Evolutionary conservation across 2,329 filamentous ascomycete genomes (phyloP).

Genomic region (Xylaria sp.): DNA sequence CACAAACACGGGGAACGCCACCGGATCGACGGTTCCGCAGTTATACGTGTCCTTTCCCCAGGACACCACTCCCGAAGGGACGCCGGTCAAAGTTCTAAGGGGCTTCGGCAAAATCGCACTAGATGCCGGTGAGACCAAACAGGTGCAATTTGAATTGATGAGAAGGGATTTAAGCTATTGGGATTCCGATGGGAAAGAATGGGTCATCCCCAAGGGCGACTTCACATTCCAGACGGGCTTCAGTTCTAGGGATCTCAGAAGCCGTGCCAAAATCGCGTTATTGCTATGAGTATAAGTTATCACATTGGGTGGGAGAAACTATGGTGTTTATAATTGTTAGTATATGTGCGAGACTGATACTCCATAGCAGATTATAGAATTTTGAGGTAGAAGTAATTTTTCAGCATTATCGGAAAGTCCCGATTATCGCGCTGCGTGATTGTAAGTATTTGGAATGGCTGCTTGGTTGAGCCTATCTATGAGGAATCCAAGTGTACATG

Average conservation of each 20-base stretch:
- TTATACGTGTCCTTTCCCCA: slow-evolving; percentile 62
- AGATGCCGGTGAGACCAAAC: slow-evolving; percentile 53
- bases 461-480: too few species aligned
- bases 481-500: too few species aligned
- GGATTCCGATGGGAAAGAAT: slow-evolving; percentile 57
- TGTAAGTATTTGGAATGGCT: background rate
- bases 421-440: background rate
- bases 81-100: slow-evolving; percentile 61
- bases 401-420: too few species aligned
- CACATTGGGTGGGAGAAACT: too few species aligned
- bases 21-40: slow-evolving; percentile 64
- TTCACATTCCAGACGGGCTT: slow-evolving; percentile 40
- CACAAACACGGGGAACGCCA: slow-evolving; percentile 62
- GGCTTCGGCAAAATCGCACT: slow-evolving; percentile 64
- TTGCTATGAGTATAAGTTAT: background rate
- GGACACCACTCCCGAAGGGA: slow-evolving; percentile 52
- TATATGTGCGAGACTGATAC: background rate
- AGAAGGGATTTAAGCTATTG: slow-evolving; percentile 62
- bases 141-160: slow-evolving; percentile 58
- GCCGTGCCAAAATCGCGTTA: background rate
- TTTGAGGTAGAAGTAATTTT: background rate
- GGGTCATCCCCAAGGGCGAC: slow-evolving; percentile 48
- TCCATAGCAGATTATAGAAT: background rate
- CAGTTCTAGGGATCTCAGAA: slow-evolving; percentile 39
- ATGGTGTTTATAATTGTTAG: background rate